Conservation (phyloP, 208 protist genomes). For the Trypanosoma platydactyli region DNA sequence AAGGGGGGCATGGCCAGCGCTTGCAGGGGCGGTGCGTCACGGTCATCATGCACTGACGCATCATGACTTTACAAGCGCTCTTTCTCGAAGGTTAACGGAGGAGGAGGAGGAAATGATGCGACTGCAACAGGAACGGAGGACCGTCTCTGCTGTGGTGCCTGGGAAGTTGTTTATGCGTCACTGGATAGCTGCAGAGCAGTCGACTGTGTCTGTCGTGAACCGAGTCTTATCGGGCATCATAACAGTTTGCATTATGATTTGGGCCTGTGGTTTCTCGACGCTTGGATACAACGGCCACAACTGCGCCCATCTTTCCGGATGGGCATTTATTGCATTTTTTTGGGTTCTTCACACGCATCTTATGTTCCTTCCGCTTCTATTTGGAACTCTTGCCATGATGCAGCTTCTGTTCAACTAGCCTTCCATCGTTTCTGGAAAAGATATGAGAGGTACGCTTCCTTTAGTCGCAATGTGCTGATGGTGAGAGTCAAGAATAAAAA, state of each 20-base stretch:
- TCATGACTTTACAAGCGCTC: slow-evolving; percentile 79
- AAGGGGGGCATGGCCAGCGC: slow-evolving; percentile 4
- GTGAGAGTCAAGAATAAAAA: no score
- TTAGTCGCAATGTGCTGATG: neutral
- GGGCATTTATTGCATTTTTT: slow-evolving; percentile 85
- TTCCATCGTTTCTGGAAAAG: neutral
- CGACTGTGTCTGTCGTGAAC: slow-evolving; percentile 83
- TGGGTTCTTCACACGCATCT: slow-evolving; percentile 83
- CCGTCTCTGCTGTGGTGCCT: slow-evolving; percentile 82
- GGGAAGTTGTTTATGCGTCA: slow-evolving; percentile 93
- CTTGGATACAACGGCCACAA: slow-evolving; percentile 89
- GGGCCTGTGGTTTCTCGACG: slow-evolving; percentile 79
- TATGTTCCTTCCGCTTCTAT: slow-evolving; percentile 53
- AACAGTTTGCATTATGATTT: slow-evolving; percentile 77
- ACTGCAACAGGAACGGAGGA: slow-evolving; percentile 54
- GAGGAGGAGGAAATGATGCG: slow-evolving; percentile 50
- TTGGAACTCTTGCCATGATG: slow-evolving; percentile 41
- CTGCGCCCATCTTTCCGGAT: slow-evolving; percentile 71
- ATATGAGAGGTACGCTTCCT: neutral
- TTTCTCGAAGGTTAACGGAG: slow-evolving; percentile 43
- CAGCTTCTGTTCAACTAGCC: slow-evolving; percentile 75
- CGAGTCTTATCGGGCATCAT: slow-evolving; percentile 86
- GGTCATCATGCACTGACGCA: slow-evolving; percentile 67
- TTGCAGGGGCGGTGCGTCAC: slow-evolving; percentile 28
- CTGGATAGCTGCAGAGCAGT: slow-evolving; percentile 89